A percentile compares a stretch with the other conserved stretches of the same genome.
phyloP scores from a whole-genome alignment of 257 asterid species.

The Haberlea rhodopensis region DNA sequence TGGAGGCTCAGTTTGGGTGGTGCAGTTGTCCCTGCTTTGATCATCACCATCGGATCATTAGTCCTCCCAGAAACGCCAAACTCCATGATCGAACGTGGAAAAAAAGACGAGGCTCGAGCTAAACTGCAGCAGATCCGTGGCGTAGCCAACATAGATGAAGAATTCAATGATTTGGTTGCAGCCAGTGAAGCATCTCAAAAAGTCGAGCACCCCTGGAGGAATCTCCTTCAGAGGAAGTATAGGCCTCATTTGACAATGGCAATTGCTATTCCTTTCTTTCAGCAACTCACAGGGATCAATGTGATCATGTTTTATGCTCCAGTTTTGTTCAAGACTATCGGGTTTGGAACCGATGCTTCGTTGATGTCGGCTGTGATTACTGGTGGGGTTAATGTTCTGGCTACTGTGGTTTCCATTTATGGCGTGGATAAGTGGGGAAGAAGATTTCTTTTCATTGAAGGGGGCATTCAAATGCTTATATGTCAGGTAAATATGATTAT shows the following conservation, averaged over 20 bases:
- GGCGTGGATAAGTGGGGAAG: conserved; percentile 80
- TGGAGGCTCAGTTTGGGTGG: conserved; percentile 86
- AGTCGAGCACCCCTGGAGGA: conserved; percentile 74
- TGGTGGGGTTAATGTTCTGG: conserved; percentile 66
- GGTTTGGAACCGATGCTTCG: conserved; percentile 57
- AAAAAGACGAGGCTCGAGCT: conserved; percentile 43
- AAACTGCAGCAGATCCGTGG: conserved; percentile 62
- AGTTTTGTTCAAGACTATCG: conserved; percentile 62
- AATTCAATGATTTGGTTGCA: conserved; percentile 60
- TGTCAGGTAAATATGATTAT: conserved; percentile 44
- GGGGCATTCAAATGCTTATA: conserved; percentile 75
- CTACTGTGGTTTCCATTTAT: conserved; percentile 58
- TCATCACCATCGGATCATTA: conserved; percentile 68
- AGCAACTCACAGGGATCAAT: no score
- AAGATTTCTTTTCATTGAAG: conserved; percentile 65
- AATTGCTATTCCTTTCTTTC: no score
- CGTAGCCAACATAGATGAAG: conserved; percentile 54
- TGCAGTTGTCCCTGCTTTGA: conserved; percentile 75
- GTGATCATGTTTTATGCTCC: conserved; percentile 89
- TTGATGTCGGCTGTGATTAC: no score
- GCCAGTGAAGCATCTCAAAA: conserved; percentile 69
- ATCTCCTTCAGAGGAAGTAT: conserved; percentile 51
- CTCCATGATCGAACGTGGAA: conserved; percentile 77
- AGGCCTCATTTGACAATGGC: no score
- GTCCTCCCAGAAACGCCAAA: conserved; percentile 87